Evolutionary conservation across 2,329 filamentous ascomycete genomes (phyloP).

Genomic region (Alternaria angustiovoidea): DNA sequence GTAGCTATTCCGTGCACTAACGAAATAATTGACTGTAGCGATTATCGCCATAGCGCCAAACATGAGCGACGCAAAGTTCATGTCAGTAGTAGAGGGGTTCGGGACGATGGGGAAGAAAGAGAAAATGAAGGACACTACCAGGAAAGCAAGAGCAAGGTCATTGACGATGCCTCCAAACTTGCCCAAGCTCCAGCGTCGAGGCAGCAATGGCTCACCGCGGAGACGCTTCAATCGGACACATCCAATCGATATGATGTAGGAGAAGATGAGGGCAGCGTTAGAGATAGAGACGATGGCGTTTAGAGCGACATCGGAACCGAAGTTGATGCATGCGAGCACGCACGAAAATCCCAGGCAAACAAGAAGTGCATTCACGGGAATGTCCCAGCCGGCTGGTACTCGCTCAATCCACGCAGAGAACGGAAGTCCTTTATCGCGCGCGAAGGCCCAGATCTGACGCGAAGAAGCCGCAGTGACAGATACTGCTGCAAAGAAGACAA

Average conservation of each 20-base stretch:
- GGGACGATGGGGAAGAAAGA: slow-evolving; percentile 53
- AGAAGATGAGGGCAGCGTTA: slow-evolving; percentile 40
- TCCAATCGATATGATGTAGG: slow-evolving; percentile 43
- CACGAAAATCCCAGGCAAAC: slow-evolving; percentile 46
- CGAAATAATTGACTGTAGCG: slow-evolving; percentile 24
- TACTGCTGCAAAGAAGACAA: slow-evolving; percentile 48
- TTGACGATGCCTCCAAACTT: slow-evolving; percentile 50
- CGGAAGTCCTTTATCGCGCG: slow-evolving; percentile 30
- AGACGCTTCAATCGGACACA: slow-evolving; percentile 42
- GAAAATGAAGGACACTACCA: slow-evolving; percentile 48
- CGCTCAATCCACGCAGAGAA: slow-evolving; percentile 36
- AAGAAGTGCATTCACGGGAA: slow-evolving; percentile 39
- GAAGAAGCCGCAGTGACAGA: slow-evolving; percentile 37
- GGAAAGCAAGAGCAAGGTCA: slow-evolving; percentile 45
- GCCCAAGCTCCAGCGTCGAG: slow-evolving; percentile 50
- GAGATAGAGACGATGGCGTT: slow-evolving; percentile 51
- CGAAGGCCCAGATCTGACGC: slow-evolving; percentile 37
- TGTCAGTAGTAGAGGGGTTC: slow-evolving; percentile 36
- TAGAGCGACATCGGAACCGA: slow-evolving; percentile 52
- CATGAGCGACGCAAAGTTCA: slow-evolving; percentile 59
- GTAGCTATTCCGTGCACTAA: slow-evolving; percentile 22
- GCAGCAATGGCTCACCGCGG: slow-evolving; percentile 29
- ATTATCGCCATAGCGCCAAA: slow-evolving; percentile 42
- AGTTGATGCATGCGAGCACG: slow-evolving; percentile 53
- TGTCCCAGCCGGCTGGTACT: slow-evolving; percentile 38